phyloP scores from a whole-genome alignment of 768 basidiomycete species.

The Boletellus emodensis region DNA sequence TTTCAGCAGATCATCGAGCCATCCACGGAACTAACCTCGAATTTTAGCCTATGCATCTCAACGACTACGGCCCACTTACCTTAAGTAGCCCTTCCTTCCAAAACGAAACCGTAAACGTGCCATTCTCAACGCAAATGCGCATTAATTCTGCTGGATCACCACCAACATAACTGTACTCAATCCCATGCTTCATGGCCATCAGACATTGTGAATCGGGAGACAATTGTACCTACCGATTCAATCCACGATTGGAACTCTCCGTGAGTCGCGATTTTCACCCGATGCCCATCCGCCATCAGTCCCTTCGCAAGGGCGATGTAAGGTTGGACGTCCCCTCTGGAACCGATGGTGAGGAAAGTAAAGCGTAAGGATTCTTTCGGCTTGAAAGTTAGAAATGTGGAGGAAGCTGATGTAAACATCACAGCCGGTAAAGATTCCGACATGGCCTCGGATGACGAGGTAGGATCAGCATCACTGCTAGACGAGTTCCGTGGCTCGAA shows the following conservation, averaged over 20 bases:
- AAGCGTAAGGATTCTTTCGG: constrained; percentile 81
- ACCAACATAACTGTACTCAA: constrained; percentile 91
- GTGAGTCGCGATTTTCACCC: constrained; percentile 88
- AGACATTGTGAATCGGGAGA: constrained; percentile 3
- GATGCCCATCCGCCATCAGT: constrained; percentile 84
- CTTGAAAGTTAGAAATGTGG: constrained; percentile 95
- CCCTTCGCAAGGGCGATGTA: constrained; percentile 96
- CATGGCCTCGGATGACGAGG: constrained; percentile 50
- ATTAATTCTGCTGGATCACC: constrained; percentile 97
- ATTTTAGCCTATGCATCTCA: constrained; percentile 2
- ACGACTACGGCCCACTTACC: constrained; percentile 39
- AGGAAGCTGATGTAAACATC: constrained; percentile 95
- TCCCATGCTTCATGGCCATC: constrained; percentile 65
- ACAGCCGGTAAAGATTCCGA: constrained; percentile 78
- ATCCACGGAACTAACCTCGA: constrained; percentile 78
- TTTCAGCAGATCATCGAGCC: constrained; percentile 93
- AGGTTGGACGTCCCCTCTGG: constrained; percentile 95
- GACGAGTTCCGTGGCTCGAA: constrained; percentile 54
- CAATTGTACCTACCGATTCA: constrained; percentile 64
- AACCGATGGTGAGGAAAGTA: constrained; percentile 94
- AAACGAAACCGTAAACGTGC: constrained; percentile 94
- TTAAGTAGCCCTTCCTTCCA: constrained; percentile 86
- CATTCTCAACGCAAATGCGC: constrained; percentile 97
- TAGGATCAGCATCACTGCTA: constrained; percentile 37
- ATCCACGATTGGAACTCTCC: constrained; percentile 95